These are phyloP conservation scores for Gossypium gossypioides DNA, from an alignment of 441 rosid genomes.

Conservation along the genomic window DNA sequence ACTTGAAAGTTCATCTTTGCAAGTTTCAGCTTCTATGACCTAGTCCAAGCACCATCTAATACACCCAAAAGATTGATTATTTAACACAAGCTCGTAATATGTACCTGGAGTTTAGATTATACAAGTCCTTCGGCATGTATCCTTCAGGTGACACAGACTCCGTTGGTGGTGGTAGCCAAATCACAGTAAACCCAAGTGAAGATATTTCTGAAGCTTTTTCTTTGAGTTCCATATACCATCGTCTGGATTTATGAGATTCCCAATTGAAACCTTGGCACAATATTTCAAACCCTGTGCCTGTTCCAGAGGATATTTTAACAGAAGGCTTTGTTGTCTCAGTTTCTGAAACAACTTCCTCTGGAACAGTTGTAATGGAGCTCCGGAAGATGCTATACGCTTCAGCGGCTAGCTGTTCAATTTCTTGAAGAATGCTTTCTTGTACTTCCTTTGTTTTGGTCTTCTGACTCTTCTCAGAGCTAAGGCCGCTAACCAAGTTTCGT, in stretches of 20 bases:
- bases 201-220: conserved; percentile 57
- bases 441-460: conserved; percentile 56
- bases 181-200: conserved; percentile 69
- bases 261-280: conserved; percentile 93
- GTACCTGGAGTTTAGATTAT: conserved; percentile 86
- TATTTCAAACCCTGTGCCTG: conserved; percentile 83
- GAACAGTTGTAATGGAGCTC: conserved; percentile 50
- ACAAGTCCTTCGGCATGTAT: conserved; percentile 89
- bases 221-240: conserved; percentile 78
- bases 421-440: conserved; percentile 80
- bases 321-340: conserved; percentile 31
- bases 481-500: conserved; percentile 57
- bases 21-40: conserved; percentile 3
- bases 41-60: not conserved
- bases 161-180: conserved; percentile 96
- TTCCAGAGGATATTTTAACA: conserved; percentile 52
- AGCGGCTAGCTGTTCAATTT: conserved; percentile 93
- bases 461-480: conserved; percentile 47
- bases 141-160: conserved; percentile 99
- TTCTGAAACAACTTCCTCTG: conserved; percentile 42
- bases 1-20: not conserved
- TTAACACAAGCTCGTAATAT: conserved; percentile 1
- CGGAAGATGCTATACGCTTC: conserved; percentile 94
- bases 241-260: conserved; percentile 87
- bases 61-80: not conserved